Conservation (phyloP, 257 asterid genomes). For the Eustoma russellianum region DNA sequence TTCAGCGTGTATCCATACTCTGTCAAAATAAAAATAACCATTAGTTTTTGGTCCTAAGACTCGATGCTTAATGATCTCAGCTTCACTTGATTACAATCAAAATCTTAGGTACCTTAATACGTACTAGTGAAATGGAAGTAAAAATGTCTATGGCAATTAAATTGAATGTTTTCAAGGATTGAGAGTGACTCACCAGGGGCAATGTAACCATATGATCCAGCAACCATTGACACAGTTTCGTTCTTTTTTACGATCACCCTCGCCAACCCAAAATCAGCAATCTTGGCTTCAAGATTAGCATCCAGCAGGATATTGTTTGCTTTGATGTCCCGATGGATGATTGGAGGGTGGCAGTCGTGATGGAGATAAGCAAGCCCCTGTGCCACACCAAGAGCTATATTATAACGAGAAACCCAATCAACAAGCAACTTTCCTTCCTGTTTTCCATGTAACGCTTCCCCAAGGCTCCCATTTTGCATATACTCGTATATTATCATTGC, state of each 20-base stretch:
- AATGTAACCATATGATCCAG: conserved; percentile 71
- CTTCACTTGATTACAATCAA: not conserved
- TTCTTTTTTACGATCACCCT: conserved; percentile 44
- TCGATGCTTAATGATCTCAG: not conserved
- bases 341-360: conserved; percentile 52
- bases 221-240: conserved; percentile 68
- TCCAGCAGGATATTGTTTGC: conserved; percentile 56
- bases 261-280: conserved; percentile 64
- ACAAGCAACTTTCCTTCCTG: conserved; percentile 42
- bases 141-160: too few species aligned
- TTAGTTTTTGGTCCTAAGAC: not conserved
- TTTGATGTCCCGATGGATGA: conserved; percentile 58
- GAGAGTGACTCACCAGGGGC: conserved; percentile 55
- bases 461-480: conserved; percentile 60
- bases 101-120: not conserved
- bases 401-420: conserved; percentile 62
- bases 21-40: conserved; percentile 19
- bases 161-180: too few species aligned
- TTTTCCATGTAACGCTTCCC: conserved; percentile 56
- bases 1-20: conserved; percentile 60
- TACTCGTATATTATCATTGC: conserved; percentile 55
- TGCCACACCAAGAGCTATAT: conserved; percentile 55
- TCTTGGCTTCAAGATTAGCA: conserved; percentile 52
- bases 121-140: not conserved
- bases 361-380: conserved; percentile 64